phyloP scores from a whole-genome alignment of 176 grass and related monocot genomes.

The Neostapfia colusana region DNA sequence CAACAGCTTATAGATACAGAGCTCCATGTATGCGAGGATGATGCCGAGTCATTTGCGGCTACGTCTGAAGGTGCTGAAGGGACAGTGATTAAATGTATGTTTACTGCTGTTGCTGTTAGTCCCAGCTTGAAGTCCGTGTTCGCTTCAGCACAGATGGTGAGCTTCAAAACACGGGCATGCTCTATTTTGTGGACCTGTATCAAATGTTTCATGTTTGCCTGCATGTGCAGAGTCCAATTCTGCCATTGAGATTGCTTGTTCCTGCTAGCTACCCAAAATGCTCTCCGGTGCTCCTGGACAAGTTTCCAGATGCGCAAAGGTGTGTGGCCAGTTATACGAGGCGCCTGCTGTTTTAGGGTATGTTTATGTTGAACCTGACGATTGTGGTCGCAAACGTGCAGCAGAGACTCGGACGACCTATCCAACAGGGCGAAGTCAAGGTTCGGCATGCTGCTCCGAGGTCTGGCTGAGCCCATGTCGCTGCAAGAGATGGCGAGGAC shows the following conservation, averaged over 20 bases:
- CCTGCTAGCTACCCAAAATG: slow-evolving; percentile 87
- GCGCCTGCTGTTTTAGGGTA: neutral
- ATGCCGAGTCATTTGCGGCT: slow-evolving; percentile 46
- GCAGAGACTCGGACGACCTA: slow-evolving; percentile 72
- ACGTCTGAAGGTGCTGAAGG: slow-evolving; percentile 52
- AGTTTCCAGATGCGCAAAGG: slow-evolving; percentile 86
- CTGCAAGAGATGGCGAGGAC: slow-evolving; percentile 80
- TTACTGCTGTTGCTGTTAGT: slow-evolving; percentile 80
- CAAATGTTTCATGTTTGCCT: slow-evolving; percentile 24
- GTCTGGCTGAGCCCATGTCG: slow-evolving; percentile 75
- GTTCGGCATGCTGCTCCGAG: slow-evolving; percentile 70
- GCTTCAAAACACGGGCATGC: slow-evolving; percentile 18
- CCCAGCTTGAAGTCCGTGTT: slow-evolving; percentile 85
- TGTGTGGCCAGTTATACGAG: slow-evolving; percentile 1
- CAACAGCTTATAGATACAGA: slow-evolving; percentile 85
- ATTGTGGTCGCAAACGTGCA: slow-evolving; percentile 29
- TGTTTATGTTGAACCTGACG: neutral
- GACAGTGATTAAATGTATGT: slow-evolving; percentile 89
- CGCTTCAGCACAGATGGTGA: slow-evolving; percentile 82
- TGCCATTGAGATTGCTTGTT: slow-evolving; percentile 91
- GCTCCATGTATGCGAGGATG: slow-evolving; percentile 71
- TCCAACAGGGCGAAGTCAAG: slow-evolving; percentile 68
- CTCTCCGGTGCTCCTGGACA: slow-evolving; percentile 88
- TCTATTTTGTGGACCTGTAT: neutral
- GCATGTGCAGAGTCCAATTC: slow-evolving; percentile 76